Base-by-base conservation (phyloP, 208 protist species). In the Wallacemonas sp. region DNA sequence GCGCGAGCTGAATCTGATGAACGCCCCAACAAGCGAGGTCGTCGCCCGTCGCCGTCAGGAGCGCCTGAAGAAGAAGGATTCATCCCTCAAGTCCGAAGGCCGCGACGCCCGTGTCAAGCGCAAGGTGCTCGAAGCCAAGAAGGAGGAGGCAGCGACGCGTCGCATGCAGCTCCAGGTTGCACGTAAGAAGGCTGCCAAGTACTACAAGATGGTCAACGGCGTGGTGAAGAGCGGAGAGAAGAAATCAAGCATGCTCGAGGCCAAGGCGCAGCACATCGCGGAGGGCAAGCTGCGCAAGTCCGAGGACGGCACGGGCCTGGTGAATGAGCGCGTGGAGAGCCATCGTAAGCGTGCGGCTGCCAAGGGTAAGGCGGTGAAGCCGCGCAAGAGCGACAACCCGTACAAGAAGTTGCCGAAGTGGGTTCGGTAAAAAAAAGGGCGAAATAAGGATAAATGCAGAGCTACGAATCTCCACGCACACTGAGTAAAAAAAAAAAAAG, bases 121-220 rank as follows among this genome's bases (percentile, higher is more conserved):
- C 60, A 92, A 88, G 74, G 65, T 93, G 39, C 60, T 71, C 12
- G 80, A 91, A 60, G 72, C 75, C 26, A 86, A 89, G 72, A 77
- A 79, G 60, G 66, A 96, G 78, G 86, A 93, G 73, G 66, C 68
- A 11, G 83, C 75, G 24, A 88, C 84, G 21, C 84, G 82, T n/a
- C 88, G 89, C 66, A 96, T 93, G 91, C 86, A 93, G 77, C 77
- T 95, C 65, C 82, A 92, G 75, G 88, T 93, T n/a, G 88, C 83
- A 0, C 86, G 87, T 66, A 94, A 96, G 81, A 94, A 94, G 86
- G 84, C 88, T 4, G 87, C 88, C 8, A 74, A 83, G 33, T 93
- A 95, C 74, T 94, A 94, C 76, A 93, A 93, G 77, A 93, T 94
- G 87, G 86, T 93, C 42, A 94, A 90, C 68, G 77, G 84, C 22